Evolutionary conservation across 805 yeast genomes (phyloP).

Genomic region (Komagataella populi): DNA sequence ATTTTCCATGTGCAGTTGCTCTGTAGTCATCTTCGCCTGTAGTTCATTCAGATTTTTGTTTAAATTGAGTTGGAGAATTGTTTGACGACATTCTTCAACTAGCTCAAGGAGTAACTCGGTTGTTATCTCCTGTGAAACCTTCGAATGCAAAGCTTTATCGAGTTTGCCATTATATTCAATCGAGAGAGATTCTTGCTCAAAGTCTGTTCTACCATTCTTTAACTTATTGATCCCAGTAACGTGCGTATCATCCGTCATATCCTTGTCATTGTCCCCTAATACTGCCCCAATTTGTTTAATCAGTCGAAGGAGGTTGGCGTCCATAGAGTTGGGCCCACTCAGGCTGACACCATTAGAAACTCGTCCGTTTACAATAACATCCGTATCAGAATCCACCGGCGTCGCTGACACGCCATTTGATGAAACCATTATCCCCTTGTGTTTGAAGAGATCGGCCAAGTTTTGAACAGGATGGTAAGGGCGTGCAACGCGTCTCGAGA

Average conservation of each 20-base stretch:
- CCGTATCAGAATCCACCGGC: not conserved
- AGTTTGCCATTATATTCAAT: not conserved
- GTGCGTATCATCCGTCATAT: not conserved
- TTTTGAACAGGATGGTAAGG: not conserved
- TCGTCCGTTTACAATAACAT: not conserved
- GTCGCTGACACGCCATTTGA: not conserved
- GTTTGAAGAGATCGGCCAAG: not conserved
- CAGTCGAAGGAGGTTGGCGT: not conserved
- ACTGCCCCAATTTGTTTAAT: not conserved
- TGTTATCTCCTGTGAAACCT: not conserved
- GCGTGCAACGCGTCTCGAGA: not conserved
- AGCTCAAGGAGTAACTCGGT: not conserved
- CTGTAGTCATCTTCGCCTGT: conserved; percentile 13
- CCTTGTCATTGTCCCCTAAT: not conserved
- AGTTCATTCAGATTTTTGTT: conserved; percentile 16
- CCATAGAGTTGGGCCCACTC: not conserved
- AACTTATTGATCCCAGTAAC: not conserved
- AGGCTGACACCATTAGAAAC: not conserved
- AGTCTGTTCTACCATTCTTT: not conserved
- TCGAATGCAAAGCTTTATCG: not conserved
- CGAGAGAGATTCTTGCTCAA: not conserved
- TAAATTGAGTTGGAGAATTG: conserved; percentile 16
- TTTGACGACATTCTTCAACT: conserved; percentile 1
- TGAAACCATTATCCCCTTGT: not conserved
- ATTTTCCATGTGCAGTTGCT: conserved; percentile 16